phyloP scores from a whole-genome alignment of 208 protist species.

The Acanthamoeba sp. region DNA sequence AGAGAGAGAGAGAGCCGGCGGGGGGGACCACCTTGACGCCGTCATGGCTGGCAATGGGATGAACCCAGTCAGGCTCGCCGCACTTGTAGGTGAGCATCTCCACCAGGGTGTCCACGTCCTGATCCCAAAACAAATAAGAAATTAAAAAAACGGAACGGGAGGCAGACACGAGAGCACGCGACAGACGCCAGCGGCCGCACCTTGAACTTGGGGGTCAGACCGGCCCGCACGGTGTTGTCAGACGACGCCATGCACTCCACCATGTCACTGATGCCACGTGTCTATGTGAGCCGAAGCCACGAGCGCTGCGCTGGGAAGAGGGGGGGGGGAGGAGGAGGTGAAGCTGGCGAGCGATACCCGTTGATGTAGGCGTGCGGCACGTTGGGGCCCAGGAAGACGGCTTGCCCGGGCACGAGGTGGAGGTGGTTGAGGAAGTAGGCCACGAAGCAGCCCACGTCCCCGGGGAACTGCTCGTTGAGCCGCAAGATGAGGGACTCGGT shows the following conservation, averaged over 20 bases:
- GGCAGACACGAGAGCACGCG: no score
- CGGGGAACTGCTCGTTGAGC: constrained; percentile 95
- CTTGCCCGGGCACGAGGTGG: constrained; percentile 94
- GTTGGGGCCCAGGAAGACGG: constrained; percentile 96
- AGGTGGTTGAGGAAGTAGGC: constrained; percentile 98
- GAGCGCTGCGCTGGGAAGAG: not conserved
- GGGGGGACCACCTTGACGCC: constrained; percentile 14
- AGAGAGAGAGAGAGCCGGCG: not conserved
- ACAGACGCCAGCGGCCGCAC: no score
- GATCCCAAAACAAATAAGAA: not conserved
- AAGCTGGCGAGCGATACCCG: constrained; percentile 90
- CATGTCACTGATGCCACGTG: constrained; percentile 87
- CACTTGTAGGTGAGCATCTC: constrained; percentile 93
- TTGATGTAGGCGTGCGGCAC: constrained; percentile 98
- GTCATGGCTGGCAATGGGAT: not conserved
- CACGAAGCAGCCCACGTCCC: constrained; percentile 98
- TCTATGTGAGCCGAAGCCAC: not conserved
- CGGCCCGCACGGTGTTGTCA: constrained; percentile 98
- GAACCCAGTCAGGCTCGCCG: constrained; percentile 68
- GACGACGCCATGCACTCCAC: constrained; percentile 98
- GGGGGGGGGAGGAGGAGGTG: no score
- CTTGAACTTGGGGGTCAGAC: constrained; percentile 98
- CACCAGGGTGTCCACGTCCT: constrained; percentile 94
- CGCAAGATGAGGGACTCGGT: constrained; percentile 89
- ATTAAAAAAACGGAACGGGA: no score